Conservation (phyloP, 2,329 filamentous ascomycete genomes). For the Penicillium sp. region DNA sequence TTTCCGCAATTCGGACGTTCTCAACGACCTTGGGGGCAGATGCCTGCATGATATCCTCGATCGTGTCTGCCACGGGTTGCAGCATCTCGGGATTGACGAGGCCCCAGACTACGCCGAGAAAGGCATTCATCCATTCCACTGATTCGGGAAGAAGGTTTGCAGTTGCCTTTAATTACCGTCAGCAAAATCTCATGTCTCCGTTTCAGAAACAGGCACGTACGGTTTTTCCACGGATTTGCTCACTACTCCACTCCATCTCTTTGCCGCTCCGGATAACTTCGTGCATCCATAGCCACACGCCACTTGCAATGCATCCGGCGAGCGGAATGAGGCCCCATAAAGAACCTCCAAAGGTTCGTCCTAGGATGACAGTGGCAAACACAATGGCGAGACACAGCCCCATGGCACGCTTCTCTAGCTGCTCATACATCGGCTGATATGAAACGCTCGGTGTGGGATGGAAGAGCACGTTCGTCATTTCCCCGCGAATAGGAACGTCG, state of each 20-base stretch:
- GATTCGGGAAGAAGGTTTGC: conserved; percentile 88
- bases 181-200: neutral
- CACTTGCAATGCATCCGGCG: conserved; percentile 65
- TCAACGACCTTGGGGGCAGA: conserved; percentile 88
- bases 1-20: conserved; percentile 90
- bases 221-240: conserved; percentile 76
- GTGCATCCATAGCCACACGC: conserved; percentile 84
- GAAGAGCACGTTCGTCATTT: conserved; percentile 94
- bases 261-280: conserved; percentile 77
- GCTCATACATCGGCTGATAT: conserved; percentile 80
- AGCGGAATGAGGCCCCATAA: conserved; percentile 72
- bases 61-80: conserved; percentile 79
- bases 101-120: conserved; percentile 79
- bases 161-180: conserved; percentile 53
- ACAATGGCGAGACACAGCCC: conserved; percentile 66
- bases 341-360: conserved; percentile 71
- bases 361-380: conserved; percentile 67
- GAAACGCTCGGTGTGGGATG: conserved; percentile 87
- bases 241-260: conserved; percentile 80
- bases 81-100: conserved; percentile 96
- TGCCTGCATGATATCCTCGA: conserved; percentile 95
- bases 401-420: conserved; percentile 69
- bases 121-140: conserved; percentile 93
- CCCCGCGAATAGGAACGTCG: conserved; percentile 90
- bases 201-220: conserved; percentile 37